Evolutionary conservation across 2,329 filamentous ascomycete species (phyloP).

Genomic region (Diplocarpon rosae): DNA sequence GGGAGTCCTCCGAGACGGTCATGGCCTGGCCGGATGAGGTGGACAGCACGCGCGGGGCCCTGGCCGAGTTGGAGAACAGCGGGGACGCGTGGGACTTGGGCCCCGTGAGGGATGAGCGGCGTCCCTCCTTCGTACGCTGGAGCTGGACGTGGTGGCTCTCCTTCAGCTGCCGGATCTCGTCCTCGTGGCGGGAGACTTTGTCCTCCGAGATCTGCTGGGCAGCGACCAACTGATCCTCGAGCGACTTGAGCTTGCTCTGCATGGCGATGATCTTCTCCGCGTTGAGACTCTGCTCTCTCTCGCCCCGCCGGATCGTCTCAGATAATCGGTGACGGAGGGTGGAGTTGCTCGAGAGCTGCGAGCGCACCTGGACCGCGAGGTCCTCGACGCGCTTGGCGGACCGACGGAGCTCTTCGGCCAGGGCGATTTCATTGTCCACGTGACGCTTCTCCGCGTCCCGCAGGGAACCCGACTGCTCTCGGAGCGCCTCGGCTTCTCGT

Average conservation of each 20-base stretch:
- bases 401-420: slow-evolving; percentile 59
- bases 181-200: slow-evolving; percentile 71
- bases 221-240: slow-evolving; percentile 74
- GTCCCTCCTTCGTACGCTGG: slow-evolving; percentile 53
- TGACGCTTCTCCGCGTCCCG: slow-evolving; percentile 44
- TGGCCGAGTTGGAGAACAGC: slow-evolving; percentile 41
- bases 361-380: slow-evolving; percentile 65
- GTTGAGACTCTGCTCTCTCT: slow-evolving; percentile 70
- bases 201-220: slow-evolving; percentile 85
- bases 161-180: slow-evolving; percentile 65
- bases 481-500: slow-evolving; percentile 51
- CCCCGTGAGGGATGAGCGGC: slow-evolving; percentile 39
- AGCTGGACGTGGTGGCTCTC: slow-evolving; percentile 71
- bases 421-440: slow-evolving; percentile 48
- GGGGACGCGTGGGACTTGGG: slow-evolving; percentile 52
- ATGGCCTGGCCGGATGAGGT: slow-evolving; percentile 43
- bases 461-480: slow-evolving; percentile 47
- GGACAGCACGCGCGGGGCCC: slow-evolving; percentile 42
- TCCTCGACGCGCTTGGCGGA: slow-evolving; percentile 71
- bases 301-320: slow-evolving; percentile 71
- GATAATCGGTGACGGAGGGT: slow-evolving; percentile 65
- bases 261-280: slow-evolving; percentile 73
- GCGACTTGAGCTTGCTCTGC: slow-evolving; percentile 65
- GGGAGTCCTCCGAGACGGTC: slow-evolving; percentile 58
- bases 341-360: slow-evolving; percentile 70